phyloP scores from a whole-genome alignment of 2,329 filamentous ascomycete genomes.

The Falciphora oryzae region DNA sequence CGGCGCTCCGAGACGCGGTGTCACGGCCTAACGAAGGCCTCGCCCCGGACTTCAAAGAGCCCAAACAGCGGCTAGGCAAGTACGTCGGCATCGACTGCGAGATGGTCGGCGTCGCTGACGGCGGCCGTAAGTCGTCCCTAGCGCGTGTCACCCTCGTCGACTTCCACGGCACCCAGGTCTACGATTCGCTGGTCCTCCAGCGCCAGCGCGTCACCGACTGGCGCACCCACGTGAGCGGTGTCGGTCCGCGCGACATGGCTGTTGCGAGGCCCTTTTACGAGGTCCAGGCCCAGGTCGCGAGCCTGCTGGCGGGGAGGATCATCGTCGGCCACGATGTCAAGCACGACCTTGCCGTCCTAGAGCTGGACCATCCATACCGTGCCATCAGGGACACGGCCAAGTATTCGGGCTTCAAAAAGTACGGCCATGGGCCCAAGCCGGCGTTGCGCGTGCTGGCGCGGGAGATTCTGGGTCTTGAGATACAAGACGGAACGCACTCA shows the following conservation, averaged over 20 bases:
- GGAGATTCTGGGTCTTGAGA: conserved; percentile 53
- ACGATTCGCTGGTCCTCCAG: conserved; percentile 86
- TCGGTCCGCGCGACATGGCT: conserved; percentile 67
- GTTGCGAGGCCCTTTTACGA: conserved; percentile 65
- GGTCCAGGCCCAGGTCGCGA: conserved; percentile 67
- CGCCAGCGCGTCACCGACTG: conserved; percentile 79
- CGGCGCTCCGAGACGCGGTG: conserved; percentile 39
- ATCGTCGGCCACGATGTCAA: conserved; percentile 79
- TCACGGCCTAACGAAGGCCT: conserved; percentile 59
- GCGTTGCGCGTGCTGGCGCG: conserved; percentile 54
- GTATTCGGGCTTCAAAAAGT: conserved; percentile 67
- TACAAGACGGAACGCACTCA: conserved; percentile 59
- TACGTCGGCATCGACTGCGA: conserved; percentile 94
- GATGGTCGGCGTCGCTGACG: conserved; percentile 85
- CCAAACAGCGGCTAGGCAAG: conserved; percentile 56
- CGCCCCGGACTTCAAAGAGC: conserved; percentile 47
- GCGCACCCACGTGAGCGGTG: conserved; percentile 80
- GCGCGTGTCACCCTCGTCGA: conserved; percentile 89
- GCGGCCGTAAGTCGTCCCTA: conserved; percentile 65
- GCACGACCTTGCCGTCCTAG: conserved; percentile 71
- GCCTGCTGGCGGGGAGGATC: conserved; percentile 63
- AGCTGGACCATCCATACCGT: conserved; percentile 69
- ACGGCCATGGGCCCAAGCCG: conserved; percentile 62
- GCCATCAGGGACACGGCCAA: conserved; percentile 83
- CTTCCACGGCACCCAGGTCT: conserved; percentile 86